Evolutionary conservation across 768 basidiomycete genomes (phyloP).

Genomic region (Amanita thiersii): DNA sequence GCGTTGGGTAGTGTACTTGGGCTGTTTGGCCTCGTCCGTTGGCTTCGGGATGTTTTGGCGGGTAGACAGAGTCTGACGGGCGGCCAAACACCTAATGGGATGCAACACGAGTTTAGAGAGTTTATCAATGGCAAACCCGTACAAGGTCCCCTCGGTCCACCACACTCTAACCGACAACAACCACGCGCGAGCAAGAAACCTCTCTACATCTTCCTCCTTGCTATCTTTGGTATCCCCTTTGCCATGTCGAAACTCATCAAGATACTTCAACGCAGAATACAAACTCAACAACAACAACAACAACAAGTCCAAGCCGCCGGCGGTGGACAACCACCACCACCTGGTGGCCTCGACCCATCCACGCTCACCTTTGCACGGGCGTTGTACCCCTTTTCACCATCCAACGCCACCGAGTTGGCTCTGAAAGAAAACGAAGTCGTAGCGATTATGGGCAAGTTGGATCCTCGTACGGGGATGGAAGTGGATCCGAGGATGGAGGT

Average conservation of each 20-base stretch:
- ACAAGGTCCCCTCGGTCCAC: constrained; percentile 33
- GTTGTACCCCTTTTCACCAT: constrained; percentile 67
- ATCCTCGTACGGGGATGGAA: constrained; percentile 58
- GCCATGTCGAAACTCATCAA: constrained; percentile 87
- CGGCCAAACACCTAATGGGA: constrained; percentile 13
- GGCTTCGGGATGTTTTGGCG: constrained; percentile 64
- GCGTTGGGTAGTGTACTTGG: constrained; percentile 92
- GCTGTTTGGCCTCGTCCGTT: constrained; percentile 82
- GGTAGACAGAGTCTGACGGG: constrained; percentile 22
- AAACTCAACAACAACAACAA: constrained; percentile 29
- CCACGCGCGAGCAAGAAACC: constrained; percentile 83
- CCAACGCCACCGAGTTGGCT: constrained; percentile 68
- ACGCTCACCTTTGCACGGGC: constrained; percentile 80
- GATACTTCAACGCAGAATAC: constrained; percentile 61
- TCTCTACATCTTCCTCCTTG: constrained; percentile 86
- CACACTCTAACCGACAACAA: constrained; percentile 11
- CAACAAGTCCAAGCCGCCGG: constrained; percentile 49
- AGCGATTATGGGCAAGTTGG: constrained; percentile 78
- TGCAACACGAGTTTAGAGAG: constrained; percentile 66
- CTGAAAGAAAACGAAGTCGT: constrained; percentile 90
- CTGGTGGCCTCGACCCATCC: constrained; percentile 54
- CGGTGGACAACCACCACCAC: constrained; percentile 13
- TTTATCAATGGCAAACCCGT: constrained; percentile 64
- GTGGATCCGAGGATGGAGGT: constrained; percentile 58
- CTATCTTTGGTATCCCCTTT: constrained; percentile 88